Percentiles rank a stretch among this genome's conserved stretches.
These are phyloP conservation scores for Gynostemma pentaphyllum DNA, from an alignment of 306 rosid species.

Conservation along the genomic window DNA sequence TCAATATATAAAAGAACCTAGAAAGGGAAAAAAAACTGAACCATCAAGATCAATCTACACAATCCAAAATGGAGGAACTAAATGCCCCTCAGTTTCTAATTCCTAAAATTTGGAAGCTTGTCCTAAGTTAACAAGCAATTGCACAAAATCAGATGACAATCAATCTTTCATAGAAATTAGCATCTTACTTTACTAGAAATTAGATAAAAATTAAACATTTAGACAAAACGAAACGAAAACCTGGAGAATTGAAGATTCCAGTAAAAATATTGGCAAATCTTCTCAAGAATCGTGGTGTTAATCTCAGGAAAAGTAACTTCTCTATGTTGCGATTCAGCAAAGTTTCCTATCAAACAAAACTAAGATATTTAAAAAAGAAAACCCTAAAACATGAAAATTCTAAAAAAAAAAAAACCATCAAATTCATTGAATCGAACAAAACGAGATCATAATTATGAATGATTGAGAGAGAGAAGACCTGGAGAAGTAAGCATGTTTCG, in stretches of 20 bases:
- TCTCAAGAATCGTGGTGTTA: slow-evolving; percentile 91
- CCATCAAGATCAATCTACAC: background rate
- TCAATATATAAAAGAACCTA: background rate
- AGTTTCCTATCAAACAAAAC: slow-evolving; percentile 45
- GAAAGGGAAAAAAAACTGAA: background rate
- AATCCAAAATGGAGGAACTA: background rate
- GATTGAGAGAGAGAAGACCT: slow-evolving; percentile 28
- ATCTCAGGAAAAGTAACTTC: slow-evolving; percentile 94
- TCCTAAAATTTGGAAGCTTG: background rate
- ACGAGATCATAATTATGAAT: background rate
- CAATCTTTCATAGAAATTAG: background rate
- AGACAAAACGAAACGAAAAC: slow-evolving; percentile 25
- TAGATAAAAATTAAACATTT: background rate
- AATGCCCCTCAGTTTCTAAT: background rate
- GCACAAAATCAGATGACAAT: background rate
- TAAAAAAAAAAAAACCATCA: background rate
- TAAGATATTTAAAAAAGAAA: background rate
- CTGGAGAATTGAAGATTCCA: slow-evolving; percentile 97
- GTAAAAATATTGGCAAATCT: slow-evolving; percentile 90
- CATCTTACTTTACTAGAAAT: background rate
- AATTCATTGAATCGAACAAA: background rate
- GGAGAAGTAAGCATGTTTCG: slow-evolving; percentile 97
- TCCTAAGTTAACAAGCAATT: background rate
- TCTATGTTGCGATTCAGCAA: slow-evolving; percentile 69
- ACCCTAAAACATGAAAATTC: background rate